Evolutionary conservation across 345 rosid genomes (phyloP).

Genomic region (Salix caprea): DNA sequence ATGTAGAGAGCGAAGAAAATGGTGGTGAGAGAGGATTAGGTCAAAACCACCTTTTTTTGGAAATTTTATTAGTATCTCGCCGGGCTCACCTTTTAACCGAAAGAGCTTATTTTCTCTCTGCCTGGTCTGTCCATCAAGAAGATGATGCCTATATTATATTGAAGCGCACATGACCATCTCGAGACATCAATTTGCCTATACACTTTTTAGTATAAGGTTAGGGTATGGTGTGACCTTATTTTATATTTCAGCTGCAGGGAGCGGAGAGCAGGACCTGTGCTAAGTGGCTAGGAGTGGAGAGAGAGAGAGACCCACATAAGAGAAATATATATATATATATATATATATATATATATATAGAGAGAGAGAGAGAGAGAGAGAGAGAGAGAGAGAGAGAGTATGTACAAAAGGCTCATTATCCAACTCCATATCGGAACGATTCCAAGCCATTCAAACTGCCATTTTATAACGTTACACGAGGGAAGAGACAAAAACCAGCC

Average conservation of each 20-base stretch:
- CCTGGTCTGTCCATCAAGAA: background rate
- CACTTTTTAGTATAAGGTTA: background rate
- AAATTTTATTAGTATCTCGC: background rate
- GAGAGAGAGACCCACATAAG: background rate
- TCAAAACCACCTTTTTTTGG: conserved; percentile 5
- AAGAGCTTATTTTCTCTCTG: background rate
- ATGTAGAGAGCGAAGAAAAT: background rate
- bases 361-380: no score
- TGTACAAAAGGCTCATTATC: background rate
- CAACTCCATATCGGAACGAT: background rate
- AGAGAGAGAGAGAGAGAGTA: no score
- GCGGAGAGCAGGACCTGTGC: conserved; percentile 6
- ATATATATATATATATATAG: no score
- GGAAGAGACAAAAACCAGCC: conserved; percentile 3
- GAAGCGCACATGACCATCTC: conserved; percentile 2
- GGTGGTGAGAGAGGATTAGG: conserved; percentile 1
- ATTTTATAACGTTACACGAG: background rate
- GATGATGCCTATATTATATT: background rate
- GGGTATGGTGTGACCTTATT: background rate
- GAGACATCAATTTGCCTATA: background rate
- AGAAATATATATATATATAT: background rate
- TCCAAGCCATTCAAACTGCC: background rate
- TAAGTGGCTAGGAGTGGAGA: background rate
- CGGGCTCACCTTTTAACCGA: background rate
- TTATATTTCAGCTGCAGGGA: background rate